phyloP scores from a whole-genome alignment of 257 asterid genomes.

The Nicotiana benthamiana region DNA sequence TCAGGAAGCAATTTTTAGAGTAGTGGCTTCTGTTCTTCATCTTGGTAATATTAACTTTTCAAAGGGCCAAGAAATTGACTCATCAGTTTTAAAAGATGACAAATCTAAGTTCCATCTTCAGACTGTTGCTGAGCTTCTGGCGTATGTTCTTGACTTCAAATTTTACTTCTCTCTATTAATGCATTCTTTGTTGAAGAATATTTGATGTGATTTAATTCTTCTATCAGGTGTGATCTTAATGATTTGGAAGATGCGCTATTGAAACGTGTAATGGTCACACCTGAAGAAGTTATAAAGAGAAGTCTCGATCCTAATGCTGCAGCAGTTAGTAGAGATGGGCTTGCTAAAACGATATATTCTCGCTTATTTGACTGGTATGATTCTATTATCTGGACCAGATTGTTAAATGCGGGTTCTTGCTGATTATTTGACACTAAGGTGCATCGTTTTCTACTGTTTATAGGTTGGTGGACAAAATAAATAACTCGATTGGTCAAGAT shows the following conservation, averaged over 20 bases:
- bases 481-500: slow-evolving; percentile 92
- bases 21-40: slow-evolving; percentile 92
- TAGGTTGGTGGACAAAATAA: slow-evolving; percentile 97
- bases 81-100: slow-evolving; percentile 83
- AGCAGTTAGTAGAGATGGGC: slow-evolving; percentile 77
- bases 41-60: slow-evolving; percentile 77
- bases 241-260: slow-evolving; percentile 83
- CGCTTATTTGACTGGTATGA: slow-evolving; percentile 94
- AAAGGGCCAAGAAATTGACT: slow-evolving; percentile 81
- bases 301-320: slow-evolving; percentile 96
- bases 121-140: slow-evolving; percentile 80
- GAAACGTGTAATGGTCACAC: slow-evolving; percentile 99
- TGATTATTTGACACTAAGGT: slow-evolving; percentile 5
- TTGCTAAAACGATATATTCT: slow-evolving; percentile 84
- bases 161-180: slow-evolving; percentile 3
- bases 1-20: slow-evolving; percentile 98
- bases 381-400: slow-evolving; percentile 14
- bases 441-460: slow-evolving; percentile 5
- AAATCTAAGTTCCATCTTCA: slow-evolving; percentile 80
- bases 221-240: slow-evolving; percentile 59
- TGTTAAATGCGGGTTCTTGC: background rate
- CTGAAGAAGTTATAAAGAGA: slow-evolving; percentile 98
- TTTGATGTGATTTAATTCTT: slow-evolving; percentile 5
- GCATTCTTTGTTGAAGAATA: slow-evolving; percentile 11
- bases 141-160: slow-evolving; percentile 35